Evolutionary conservation across 306 rosid genomes (phyloP).

Genomic region (Vigna unguiculata): DNA sequence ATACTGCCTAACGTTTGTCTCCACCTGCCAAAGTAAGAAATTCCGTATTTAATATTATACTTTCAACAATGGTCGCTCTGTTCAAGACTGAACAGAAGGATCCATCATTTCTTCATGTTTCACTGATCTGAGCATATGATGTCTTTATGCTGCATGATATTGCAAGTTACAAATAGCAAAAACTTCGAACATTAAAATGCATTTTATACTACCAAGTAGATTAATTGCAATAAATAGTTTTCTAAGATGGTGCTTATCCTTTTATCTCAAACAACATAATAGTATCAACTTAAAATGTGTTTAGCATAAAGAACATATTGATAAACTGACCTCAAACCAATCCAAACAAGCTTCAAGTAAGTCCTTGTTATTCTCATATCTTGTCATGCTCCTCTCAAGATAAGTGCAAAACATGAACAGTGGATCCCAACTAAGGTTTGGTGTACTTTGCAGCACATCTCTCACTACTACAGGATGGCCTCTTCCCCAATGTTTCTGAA

Average conservation of each 20-base stretch:
- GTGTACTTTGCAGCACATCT: constrained; percentile 62
- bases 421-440: constrained; percentile 89
- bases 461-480: constrained; percentile 94
- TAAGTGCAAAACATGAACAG: constrained; percentile 75
- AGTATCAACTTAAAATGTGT: constrained; percentile 11
- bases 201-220: constrained; percentile 16
- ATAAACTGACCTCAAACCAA: constrained; percentile 93
- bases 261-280: neutral
- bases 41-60: constrained; percentile 32
- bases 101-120: constrained; percentile 12
- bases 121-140: neutral
- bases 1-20: constrained; percentile 79
- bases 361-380: constrained; percentile 71
- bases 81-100: constrained; percentile 21
- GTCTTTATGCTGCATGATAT: neutral
- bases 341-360: constrained; percentile 81
- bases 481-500: constrained; percentile 95
- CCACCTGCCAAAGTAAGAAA: constrained; percentile 73
- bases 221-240: constrained; percentile 27
- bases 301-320: constrained; percentile 31
- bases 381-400: constrained; percentile 81
- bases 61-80: constrained; percentile 21
- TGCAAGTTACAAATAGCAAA: constrained; percentile 28
- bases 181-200: constrained; percentile 3
- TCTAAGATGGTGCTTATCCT: constrained; percentile 9